Percentiles rank a stretch among this genome's conserved stretches.
Conservation (phyloP, 495 filamentous ascomycete species). For the Aspergillus panamensis region DNA sequence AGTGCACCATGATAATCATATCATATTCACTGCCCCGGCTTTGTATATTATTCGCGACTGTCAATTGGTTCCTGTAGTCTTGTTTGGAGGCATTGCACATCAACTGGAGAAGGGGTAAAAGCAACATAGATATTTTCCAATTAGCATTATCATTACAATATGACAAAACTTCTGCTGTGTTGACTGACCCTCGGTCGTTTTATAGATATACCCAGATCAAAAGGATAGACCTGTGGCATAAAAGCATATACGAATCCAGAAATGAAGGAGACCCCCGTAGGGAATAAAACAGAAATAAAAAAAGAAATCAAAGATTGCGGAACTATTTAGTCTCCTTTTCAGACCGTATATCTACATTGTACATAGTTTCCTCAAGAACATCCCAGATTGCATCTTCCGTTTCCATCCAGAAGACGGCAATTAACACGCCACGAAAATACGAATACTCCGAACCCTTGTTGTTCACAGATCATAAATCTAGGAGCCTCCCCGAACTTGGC, state of each 20-base stretch:
- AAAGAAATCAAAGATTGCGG: conserved; percentile 27
- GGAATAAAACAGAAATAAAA: conserved; percentile 15
- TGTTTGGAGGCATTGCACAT: background rate
- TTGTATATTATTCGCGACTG: conserved; percentile 10
- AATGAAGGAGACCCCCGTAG: background rate
- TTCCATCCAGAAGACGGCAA: background rate
- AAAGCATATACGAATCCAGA: background rate
- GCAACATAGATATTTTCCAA: conserved; percentile 14
- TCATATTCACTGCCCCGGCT: background rate
- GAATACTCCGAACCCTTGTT: background rate
- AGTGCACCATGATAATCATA: background rate
- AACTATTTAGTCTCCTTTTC: conserved; percentile 26
- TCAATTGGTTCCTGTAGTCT: background rate
- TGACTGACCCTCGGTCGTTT: too few relatives aligned
- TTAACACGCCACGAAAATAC: background rate
- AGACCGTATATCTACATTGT: conserved; percentile 44
- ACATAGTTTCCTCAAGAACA: conserved; percentile 11
- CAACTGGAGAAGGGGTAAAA: background rate
- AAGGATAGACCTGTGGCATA: too few relatives aligned
- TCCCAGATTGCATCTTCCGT: background rate
- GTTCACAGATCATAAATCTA: background rate
- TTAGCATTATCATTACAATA: too few relatives aligned
- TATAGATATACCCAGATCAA: too few relatives aligned
- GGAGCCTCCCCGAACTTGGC: background rate
- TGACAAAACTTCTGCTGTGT: background rate